Conservation (phyloP, 116 monocot genomes). For the Papilionanthe hybrid region DNA sequence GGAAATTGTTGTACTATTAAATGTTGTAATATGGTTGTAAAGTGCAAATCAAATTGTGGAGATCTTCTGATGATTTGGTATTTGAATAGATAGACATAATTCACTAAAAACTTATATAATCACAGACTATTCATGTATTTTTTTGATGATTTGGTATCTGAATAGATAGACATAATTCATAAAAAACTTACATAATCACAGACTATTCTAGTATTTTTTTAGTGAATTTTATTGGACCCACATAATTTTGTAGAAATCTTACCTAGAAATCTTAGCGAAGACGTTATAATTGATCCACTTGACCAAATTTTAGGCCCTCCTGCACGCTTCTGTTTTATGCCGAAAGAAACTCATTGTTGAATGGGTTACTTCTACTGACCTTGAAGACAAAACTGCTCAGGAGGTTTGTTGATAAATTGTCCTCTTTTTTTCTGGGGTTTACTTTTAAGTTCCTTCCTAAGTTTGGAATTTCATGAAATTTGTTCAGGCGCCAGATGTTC, state of each 20-base stretch:
- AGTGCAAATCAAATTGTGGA: background rate
- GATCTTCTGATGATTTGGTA: background rate
- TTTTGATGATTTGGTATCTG: background rate
- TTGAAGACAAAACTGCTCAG: constrained; percentile 12
- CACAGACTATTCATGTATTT: background rate
- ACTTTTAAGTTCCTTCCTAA: constrained; percentile 7
- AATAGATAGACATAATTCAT: too few relatives aligned
- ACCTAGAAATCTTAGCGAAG: background rate
- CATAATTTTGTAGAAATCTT: background rate
- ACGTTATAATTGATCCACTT: background rate
- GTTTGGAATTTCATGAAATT: background rate
- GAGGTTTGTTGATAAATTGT: constrained; percentile 9
- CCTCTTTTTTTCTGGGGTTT: background rate
- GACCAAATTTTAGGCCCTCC: constrained; percentile 14
- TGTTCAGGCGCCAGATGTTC: constrained; percentile 52
- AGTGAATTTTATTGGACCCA: background rate
- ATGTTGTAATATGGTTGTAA: too few relatives aligned
- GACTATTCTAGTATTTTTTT: background rate
- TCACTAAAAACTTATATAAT: too few relatives aligned
- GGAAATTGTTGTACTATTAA: background rate
- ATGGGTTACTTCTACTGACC: constrained; percentile 24
- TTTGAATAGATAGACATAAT: too few relatives aligned
- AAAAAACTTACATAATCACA: background rate
- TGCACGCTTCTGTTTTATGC: constrained; percentile 21
- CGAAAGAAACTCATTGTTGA: constrained; percentile 19